These are phyloP conservation scores for Aspergillus viridinutans DNA, from an alignment of 2,329 filamentous ascomycete species.

Conservation along the genomic window DNA sequence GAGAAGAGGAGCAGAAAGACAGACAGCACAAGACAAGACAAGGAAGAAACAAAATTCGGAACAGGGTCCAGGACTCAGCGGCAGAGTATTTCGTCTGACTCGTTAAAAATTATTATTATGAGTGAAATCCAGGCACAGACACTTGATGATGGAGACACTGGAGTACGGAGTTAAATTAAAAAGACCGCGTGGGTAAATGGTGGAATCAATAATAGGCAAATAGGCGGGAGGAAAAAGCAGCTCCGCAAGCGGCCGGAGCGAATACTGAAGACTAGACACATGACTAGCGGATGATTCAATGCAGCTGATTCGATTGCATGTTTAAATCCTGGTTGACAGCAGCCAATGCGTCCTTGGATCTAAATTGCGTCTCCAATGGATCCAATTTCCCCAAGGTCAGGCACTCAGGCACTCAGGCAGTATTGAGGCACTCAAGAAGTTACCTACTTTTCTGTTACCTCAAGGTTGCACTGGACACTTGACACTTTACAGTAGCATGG, in stretches of 20 bases:
- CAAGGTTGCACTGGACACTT: too few relatives aligned
- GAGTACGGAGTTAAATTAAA: neutral
- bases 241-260: neutral
- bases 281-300: neutral
- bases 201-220: neutral
- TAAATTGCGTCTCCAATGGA: neutral
- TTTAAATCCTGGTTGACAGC: neutral
- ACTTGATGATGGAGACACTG: neutral
- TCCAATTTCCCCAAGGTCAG: neutral
- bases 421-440: neutral
- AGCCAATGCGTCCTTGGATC: neutral
- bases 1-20: neutral
- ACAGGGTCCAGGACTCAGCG: neutral
- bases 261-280: neutral
- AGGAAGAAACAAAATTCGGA: neutral
- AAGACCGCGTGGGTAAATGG: neutral
- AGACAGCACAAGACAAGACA: neutral
- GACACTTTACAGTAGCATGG: too few relatives aligned
- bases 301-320: neutral
- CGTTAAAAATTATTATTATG: neutral
- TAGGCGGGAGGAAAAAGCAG: neutral
- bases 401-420: neutral
- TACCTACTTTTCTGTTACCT: too few relatives aligned
- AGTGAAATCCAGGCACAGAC: neutral
- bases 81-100: neutral